Conservation (phyloP, 208 protist genomes). For the Trypanosoma rangeli region DNA sequence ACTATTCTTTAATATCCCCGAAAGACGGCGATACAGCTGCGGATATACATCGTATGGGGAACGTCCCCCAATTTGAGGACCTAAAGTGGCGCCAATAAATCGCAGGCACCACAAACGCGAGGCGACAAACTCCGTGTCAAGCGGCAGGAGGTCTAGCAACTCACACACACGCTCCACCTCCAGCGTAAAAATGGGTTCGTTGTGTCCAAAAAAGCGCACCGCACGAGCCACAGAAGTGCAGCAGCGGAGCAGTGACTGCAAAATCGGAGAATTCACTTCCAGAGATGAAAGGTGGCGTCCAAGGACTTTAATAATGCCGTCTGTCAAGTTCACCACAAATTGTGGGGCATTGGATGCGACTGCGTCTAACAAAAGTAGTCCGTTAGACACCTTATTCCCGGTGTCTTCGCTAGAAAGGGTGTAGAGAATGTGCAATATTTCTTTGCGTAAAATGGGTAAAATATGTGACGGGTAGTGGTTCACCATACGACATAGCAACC, state of each 20-base stretch:
- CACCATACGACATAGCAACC: slow-evolving; percentile 84
- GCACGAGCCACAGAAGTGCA: slow-evolving; percentile 69
- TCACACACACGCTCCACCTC: slow-evolving; percentile 60
- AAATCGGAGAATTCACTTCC: slow-evolving; percentile 39
- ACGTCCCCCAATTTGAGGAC: slow-evolving; percentile 56
- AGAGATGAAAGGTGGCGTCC: slow-evolving; percentile 50
- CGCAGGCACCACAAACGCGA: slow-evolving; percentile 68
- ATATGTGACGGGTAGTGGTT: slow-evolving; percentile 83
- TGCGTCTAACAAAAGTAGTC: slow-evolving; percentile 67
- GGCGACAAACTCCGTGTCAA: slow-evolving; percentile 49
- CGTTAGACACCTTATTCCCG: slow-evolving; percentile 52
- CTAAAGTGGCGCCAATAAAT: slow-evolving; percentile 69
- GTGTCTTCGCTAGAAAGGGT: slow-evolving; percentile 57
- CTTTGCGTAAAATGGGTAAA: slow-evolving; percentile 72
- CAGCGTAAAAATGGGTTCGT: slow-evolving; percentile 41
- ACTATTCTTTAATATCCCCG: slow-evolving; percentile 52
- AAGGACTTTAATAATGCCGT: slow-evolving; percentile 66
- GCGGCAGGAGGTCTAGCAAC: slow-evolving; percentile 60
- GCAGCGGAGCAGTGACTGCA: slow-evolving; percentile 71
- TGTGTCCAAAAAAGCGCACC: slow-evolving; percentile 54
- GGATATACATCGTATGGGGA: slow-evolving; percentile 76
- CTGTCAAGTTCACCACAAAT: slow-evolving; percentile 76
- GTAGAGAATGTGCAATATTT: slow-evolving; percentile 69
- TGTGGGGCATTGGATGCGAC: slow-evolving; percentile 70
- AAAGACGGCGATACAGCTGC: slow-evolving; percentile 65